Conservation (phyloP, 2,329 filamentous ascomycete species). For the Calonectria henricotiae region DNA sequence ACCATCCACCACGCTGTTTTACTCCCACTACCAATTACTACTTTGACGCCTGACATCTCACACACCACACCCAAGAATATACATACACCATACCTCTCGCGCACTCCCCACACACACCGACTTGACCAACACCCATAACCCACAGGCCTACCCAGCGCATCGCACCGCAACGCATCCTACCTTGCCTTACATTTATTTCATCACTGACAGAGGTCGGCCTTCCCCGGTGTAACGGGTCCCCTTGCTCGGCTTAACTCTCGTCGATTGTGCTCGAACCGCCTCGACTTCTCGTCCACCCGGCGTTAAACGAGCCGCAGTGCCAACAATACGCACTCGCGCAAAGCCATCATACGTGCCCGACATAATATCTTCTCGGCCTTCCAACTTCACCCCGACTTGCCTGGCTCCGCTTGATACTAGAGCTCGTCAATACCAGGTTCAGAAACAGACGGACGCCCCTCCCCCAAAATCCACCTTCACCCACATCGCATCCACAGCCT, state of each 20-base stretch:
- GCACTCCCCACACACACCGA: conserved; percentile 45
- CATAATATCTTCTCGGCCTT: conserved; percentile 1
- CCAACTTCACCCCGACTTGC: not conserved
- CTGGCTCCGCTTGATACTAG: conserved; percentile 45
- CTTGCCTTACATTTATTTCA: conserved; percentile 30
- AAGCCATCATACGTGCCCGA: not conserved
- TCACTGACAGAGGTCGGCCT: conserved; percentile 47
- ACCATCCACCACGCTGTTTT: conserved; percentile 26
- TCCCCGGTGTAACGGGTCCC: conserved; percentile 46
- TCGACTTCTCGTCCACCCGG: not conserved
- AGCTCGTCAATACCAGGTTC: conserved; percentile 45
- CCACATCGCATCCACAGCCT: conserved; percentile 44
- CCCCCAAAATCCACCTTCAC: conserved; percentile 51
- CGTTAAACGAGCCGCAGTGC: conserved; percentile 17
- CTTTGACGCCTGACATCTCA: conserved; percentile 42
- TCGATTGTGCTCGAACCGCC: conserved; percentile 18
- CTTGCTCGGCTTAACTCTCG: conserved; percentile 29
- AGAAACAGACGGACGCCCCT: conserved; percentile 39
- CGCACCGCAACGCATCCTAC: conserved; percentile 30
- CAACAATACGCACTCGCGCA: not conserved
- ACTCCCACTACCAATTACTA: conserved; percentile 36
- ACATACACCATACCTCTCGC: conserved; percentile 50
- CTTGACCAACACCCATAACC: conserved; percentile 40
- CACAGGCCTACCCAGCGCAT: conserved; percentile 40
- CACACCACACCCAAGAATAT: conserved; percentile 44